A percentile compares a stretch with the other conserved stretches of the same genome.
phyloP scores from a whole-genome alignment of 768 basidiomycete genomes.

The Coprinopsis marcescibilis region DNA sequence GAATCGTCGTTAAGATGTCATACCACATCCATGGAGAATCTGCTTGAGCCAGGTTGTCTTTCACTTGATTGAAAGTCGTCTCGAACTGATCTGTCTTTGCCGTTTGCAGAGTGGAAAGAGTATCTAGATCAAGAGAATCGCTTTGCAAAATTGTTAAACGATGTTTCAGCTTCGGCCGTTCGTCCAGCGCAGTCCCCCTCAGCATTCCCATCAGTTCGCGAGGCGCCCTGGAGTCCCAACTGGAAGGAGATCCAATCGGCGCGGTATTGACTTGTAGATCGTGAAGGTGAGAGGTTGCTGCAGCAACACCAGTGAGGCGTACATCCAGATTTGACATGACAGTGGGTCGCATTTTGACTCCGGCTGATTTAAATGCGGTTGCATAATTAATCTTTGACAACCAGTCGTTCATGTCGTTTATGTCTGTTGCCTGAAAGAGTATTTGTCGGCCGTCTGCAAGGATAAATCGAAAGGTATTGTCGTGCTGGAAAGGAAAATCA shows the following conservation, averaged over 20 bases:
- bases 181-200: slow-evolving; percentile 22
- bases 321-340: slow-evolving; percentile 67
- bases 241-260: slow-evolving; percentile 20
- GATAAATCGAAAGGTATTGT: slow-evolving; percentile 71
- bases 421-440: slow-evolving; percentile 67
- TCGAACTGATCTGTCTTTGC: slow-evolving; percentile 65
- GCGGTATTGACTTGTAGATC: slow-evolving; percentile 46
- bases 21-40: slow-evolving; percentile 25
- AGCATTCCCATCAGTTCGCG: slow-evolving; percentile 38
- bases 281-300: slow-evolving; percentile 78
- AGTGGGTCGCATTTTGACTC: slow-evolving; percentile 72
- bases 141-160: slow-evolving; percentile 26
- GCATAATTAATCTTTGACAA: slow-evolving; percentile 91
- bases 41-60: slow-evolving; percentile 70
- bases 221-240: slow-evolving; percentile 40
- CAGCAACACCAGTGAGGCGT: slow-evolving; percentile 77
- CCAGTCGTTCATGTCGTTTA: slow-evolving; percentile 83
- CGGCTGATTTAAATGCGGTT: slow-evolving; percentile 81
- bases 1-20: slow-evolving; percentile 13
- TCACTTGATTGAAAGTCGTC: slow-evolving; percentile 81
- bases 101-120: slow-evolving; percentile 42
- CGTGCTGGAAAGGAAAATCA: slow-evolving; percentile 37
- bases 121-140: slow-evolving; percentile 34
- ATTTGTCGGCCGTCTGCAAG: slow-evolving; percentile 75
- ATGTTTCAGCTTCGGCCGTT: slow-evolving; percentile 19